Percentiles rank a stretch among this genome's conserved stretches.
Evolutionary conservation across 106 monocot genomes (phyloP).

Genomic region (Phalaenopsis aphrodite): DNA sequence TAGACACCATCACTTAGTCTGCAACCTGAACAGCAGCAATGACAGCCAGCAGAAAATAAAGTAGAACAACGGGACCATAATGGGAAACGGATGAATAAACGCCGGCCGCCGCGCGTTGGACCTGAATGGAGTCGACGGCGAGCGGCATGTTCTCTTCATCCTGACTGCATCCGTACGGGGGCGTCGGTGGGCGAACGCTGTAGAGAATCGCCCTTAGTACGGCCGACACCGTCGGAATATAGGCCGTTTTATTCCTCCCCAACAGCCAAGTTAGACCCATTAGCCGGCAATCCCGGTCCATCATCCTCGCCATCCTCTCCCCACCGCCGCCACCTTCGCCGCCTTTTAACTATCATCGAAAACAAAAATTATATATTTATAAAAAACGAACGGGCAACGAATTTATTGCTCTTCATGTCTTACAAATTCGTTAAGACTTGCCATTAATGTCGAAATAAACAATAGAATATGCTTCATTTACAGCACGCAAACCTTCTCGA

Average conservation of each 20-base stretch:
- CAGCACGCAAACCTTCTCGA: conserved; percentile 50
- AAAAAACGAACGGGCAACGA: neutral
- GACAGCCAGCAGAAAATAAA: neutral
- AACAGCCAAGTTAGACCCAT: conserved; percentile 97
- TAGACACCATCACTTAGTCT: neutral
- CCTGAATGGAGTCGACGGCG: conserved; percentile 92
- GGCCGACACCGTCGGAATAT: conserved; percentile 88
- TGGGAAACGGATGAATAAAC: neutral
- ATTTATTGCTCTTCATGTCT: neutral
- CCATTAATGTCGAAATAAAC: conserved; percentile 1
- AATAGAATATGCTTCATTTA: neutral
- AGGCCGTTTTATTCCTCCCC: conserved; percentile 62
- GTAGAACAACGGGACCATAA: neutral
- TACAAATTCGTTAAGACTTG: neutral
- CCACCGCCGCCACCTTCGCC: conserved; percentile 5
- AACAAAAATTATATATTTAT: neutral
- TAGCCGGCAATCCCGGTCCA: conserved; percentile 82
- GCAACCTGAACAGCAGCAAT: neutral
- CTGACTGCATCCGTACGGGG: conserved; percentile 48
- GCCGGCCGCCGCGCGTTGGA: conserved; percentile 32
- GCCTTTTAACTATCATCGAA: conserved; percentile 34
- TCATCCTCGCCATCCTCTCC: conserved; percentile 46
- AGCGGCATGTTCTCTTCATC: conserved; percentile 99
- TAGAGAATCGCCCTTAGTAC: conserved; percentile 79
- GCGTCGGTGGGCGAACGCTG: conserved; percentile 20